These are phyloP conservation scores for Elsinoe perseae DNA, from an alignment of 2,329 filamentous ascomycete species.

Conservation along the genomic window DNA sequence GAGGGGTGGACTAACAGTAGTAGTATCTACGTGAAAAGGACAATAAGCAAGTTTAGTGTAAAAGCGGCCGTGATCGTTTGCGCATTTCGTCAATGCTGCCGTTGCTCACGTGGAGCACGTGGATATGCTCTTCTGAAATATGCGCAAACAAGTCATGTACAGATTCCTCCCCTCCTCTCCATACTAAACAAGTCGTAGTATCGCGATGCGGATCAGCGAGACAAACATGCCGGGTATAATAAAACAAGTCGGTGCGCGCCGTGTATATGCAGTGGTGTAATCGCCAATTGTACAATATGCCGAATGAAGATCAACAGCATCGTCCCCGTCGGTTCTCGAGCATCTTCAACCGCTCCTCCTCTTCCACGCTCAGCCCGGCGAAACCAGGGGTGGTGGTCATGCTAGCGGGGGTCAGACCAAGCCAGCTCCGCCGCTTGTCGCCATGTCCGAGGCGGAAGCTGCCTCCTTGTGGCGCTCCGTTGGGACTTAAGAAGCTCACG, in stretches of 20 bases:
- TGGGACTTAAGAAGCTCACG: background rate
- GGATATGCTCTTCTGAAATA: background rate
- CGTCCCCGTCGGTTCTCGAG: conserved; percentile 22
- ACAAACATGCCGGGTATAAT: background rate
- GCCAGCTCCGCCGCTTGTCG: conserved; percentile 60
- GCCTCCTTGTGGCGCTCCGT: conserved; percentile 1
- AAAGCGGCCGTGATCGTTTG: background rate
- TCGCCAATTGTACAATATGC: background rate
- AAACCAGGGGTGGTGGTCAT: conserved; percentile 43
- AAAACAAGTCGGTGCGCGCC: background rate
- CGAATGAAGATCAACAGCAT: conserved; percentile 23
- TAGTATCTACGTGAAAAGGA: background rate
- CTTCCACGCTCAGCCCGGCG: conserved; percentile 22
- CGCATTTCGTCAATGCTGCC: too few species aligned
- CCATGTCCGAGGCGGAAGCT: conserved; percentile 53
- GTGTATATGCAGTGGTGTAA: background rate
- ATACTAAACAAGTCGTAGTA: background rate
- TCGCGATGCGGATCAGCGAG: background rate
- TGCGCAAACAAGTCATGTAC: background rate
- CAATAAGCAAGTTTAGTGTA: background rate
- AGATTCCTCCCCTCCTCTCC: too few species aligned
- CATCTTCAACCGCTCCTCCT: conserved; percentile 21
- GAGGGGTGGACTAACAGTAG: background rate
- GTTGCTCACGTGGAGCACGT: too few species aligned
- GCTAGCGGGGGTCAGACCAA: conserved; percentile 35